phyloP scores from a whole-genome alignment of 1,139 yeast species.

The Yamadazyma conglobata region DNA sequence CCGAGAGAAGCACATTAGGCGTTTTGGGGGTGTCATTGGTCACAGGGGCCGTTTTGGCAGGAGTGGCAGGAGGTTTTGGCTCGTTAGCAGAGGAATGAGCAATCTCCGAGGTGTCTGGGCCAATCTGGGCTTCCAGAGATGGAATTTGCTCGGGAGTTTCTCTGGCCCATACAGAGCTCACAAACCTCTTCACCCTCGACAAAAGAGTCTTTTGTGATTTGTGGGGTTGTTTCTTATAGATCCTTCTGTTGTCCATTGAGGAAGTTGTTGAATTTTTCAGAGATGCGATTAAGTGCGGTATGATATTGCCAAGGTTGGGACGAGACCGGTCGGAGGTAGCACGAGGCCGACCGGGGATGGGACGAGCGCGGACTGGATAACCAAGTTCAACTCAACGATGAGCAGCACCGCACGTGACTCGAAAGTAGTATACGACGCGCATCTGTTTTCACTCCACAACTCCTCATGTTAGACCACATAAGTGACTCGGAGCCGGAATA shows the following conservation, averaged over 20 bases:
- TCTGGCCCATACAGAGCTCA: slow-evolving; percentile 14
- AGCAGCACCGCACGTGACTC: too few species aligned
- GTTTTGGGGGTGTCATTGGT: slow-evolving; percentile 8
- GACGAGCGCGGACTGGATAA: too few species aligned
- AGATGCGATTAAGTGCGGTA: slow-evolving; percentile 1
- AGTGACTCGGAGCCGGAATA: slow-evolving; percentile 16
- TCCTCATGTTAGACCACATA: slow-evolving; percentile 10
- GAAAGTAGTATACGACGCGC: too few species aligned
- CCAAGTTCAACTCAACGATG: too few species aligned
- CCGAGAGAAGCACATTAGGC: slow-evolving; percentile 62
- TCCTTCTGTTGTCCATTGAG: slow-evolving; percentile 47
- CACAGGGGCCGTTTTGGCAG: neutral
- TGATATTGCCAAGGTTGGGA: neutral
- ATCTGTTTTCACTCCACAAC: too few species aligned
- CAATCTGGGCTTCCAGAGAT: too few species aligned
- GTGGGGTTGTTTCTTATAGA: slow-evolving; percentile 22
- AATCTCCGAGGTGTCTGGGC: slow-evolving; percentile 2
- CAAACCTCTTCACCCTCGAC: slow-evolving; percentile 31
- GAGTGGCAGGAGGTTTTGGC: neutral
- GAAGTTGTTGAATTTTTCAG: slow-evolving; percentile 2
- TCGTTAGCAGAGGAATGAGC: neutral
- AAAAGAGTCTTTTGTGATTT: slow-evolving; percentile 21
- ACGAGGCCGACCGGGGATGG: too few species aligned
- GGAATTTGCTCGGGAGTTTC: too few species aligned
- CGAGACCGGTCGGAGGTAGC: neutral